A percentile compares a stretch with the other conserved stretches of the same genome.
Evolutionary conservation across 306 rosid species (phyloP).

Genomic region (Pyrus pyrifolia): DNA sequence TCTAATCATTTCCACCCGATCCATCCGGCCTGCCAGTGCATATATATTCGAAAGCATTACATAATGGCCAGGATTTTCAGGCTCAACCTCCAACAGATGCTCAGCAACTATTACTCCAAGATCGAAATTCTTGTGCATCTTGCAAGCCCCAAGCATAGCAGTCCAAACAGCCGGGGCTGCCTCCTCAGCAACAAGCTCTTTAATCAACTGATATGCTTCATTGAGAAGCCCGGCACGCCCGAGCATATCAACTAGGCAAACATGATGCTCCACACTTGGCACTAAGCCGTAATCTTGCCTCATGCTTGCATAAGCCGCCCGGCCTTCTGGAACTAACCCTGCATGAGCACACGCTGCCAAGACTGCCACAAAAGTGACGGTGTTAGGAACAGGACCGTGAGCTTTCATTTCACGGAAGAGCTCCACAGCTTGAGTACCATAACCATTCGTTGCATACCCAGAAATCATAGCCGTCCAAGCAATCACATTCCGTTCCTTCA

Average conservation of each 20-base stretch:
- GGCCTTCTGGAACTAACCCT: conserved; percentile 71
- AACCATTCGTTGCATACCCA: conserved; percentile 76
- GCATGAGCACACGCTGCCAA: conserved; percentile 90
- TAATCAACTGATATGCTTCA: conserved; percentile 56
- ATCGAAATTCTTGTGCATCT: conserved; percentile 72
- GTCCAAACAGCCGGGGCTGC: conserved; percentile 67
- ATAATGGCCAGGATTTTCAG: conserved; percentile 85
- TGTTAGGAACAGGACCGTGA: conserved; percentile 52
- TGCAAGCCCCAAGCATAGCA: conserved; percentile 88
- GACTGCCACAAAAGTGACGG: conserved; percentile 65
- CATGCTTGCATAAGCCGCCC: conserved; percentile 52
- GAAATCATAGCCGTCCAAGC: conserved; percentile 92
- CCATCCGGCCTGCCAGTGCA: conserved; percentile 74
- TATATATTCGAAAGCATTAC: conserved; percentile 81
- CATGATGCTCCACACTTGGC: conserved; percentile 82
- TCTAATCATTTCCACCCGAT: conserved; percentile 62
- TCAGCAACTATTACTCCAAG: conserved; percentile 73
- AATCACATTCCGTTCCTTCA: conserved; percentile 61
- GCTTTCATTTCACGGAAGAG: conserved; percentile 51
- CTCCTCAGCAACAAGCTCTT: conserved; percentile 28
- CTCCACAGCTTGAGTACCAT: conserved; percentile 61
- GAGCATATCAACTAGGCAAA: conserved; percentile 82
- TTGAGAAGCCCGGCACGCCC: conserved; percentile 80
- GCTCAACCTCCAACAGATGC: conserved; percentile 60
- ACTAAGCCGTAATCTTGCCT: conserved; percentile 46